phyloP scores from a whole-genome alignment of 768 basidiomycete genomes.

The Thelephora ganbajun region DNA sequence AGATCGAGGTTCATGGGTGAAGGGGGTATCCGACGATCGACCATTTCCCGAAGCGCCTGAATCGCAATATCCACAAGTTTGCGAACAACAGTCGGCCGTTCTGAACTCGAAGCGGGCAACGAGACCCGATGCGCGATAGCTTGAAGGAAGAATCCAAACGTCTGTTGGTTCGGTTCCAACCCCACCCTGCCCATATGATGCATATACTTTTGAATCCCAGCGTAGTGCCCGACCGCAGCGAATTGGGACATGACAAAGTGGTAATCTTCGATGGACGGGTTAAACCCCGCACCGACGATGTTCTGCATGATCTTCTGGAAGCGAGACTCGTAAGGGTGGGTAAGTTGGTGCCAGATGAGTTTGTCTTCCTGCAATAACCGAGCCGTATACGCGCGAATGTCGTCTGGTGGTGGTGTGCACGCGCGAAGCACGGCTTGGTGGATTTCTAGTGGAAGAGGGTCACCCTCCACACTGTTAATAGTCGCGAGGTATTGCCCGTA shows the following conservation, averaged over 20 bases:
- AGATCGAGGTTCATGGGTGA: constrained; percentile 54
- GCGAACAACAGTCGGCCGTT: constrained; percentile 21
- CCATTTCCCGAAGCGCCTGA: constrained; percentile 47
- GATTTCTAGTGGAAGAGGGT: constrained; percentile 42
- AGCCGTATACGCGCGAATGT: constrained; percentile 31
- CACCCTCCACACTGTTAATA: constrained; percentile 30
- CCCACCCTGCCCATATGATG: constrained; percentile 36
- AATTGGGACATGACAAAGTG: constrained; percentile 65
- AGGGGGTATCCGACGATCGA: constrained; percentile 27
- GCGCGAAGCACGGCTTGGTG: constrained; percentile 60
- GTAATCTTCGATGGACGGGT: constrained; percentile 46
- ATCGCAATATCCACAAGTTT: constrained; percentile 34
- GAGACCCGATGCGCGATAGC: constrained; percentile 56
- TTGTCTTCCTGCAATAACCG: constrained; percentile 26
- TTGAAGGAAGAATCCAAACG: constrained; percentile 52
- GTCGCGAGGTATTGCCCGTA: constrained; percentile 55
- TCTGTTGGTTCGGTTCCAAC: constrained; percentile 34
- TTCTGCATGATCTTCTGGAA: constrained; percentile 56
- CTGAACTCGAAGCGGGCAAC: constrained; percentile 33
- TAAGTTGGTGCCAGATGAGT: constrained; percentile 14
- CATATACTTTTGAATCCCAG: constrained; percentile 46
- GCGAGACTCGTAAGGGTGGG: constrained; percentile 51
- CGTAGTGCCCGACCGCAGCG: constrained; percentile 58
- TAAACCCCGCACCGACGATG: constrained; percentile 40
- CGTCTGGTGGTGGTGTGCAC: constrained; percentile 36